Percentiles rank a stretch among this genome's conserved stretches.
These are phyloP conservation scores for Hypoxylon sp. DNA, from an alignment of 2,329 filamentous ascomycete genomes.

Conservation along the genomic window DNA sequence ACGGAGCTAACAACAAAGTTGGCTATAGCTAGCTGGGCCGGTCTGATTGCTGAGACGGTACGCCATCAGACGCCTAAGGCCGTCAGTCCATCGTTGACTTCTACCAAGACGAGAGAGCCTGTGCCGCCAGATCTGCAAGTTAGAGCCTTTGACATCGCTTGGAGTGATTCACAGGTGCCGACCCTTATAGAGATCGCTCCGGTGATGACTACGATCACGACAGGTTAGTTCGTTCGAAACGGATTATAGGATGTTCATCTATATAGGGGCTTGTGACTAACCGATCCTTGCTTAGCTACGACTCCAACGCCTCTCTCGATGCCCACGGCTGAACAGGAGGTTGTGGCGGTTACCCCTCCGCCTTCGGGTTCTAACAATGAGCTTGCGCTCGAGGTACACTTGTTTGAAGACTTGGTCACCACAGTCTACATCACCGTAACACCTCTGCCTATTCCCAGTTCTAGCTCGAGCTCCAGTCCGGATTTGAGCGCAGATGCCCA, in stretches of 20 bases:
- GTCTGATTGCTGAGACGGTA: constrained; percentile 39
- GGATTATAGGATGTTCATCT: background rate
- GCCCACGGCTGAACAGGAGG: background rate
- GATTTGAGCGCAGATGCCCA: background rate
- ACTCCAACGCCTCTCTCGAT: background rate
- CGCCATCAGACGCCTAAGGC: constrained; percentile 16
- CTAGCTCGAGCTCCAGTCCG: background rate
- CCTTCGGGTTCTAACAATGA: background rate
- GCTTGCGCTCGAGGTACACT: background rate
- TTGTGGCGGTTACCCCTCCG: background rate
- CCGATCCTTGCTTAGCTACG: background rate
- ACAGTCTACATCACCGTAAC: constrained; percentile 31
- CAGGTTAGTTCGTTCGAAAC: constrained; percentile 18
- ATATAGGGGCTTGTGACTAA: background rate
- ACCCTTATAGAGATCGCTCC: background rate
- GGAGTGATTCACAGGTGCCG: background rate
- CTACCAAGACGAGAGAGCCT: constrained; percentile 1
- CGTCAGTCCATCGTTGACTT: background rate
- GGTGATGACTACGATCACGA: background rate
- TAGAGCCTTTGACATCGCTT: constrained; percentile 1
- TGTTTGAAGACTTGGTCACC: background rate
- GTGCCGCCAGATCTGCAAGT: constrained; percentile 8
- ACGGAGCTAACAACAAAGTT: constrained; percentile 12
- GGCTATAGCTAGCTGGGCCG: constrained; percentile 45
- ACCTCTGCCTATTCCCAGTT: background rate